Evolutionary conservation across 2,329 filamentous ascomycete species (phyloP), one percentile per base, ranked within the genome.

Genomic region (Curvularia spicifera): DNA sequence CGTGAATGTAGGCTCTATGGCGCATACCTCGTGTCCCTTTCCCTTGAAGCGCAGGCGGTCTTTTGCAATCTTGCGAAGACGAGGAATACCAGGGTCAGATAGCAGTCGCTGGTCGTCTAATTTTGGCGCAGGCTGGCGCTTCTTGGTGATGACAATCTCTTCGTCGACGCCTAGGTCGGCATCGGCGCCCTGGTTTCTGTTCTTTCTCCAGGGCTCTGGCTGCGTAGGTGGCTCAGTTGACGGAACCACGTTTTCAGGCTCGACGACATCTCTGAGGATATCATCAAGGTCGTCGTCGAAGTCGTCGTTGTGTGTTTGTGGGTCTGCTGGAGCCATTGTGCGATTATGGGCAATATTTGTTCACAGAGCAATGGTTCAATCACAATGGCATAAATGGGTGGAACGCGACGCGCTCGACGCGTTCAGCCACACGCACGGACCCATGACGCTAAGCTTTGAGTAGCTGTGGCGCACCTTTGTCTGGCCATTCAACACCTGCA

Each of bases 61-160:
- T 52, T 86, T 87, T 0, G 91, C 88, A 67, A 88, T 87, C 61
- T 83, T 86, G 42, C 90, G 87, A 51, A 99, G 80, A 69, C 89
- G 92, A 1, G 92, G 91, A 59, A 99, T 93, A 0, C 95, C 95
- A 47, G 87, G 85, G 20, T 89, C 84, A 3, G 92, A 95, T 1
- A 98, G 82, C n/a, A 98, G 80, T 64, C 92, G 86, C 9, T 85
- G 80, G 68, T 97, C 92, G 71, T 99, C 93, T 26, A 99, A 84
- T 76, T 97, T 99, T 4, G 94, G 89, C 55, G 87, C 83, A 1
- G 93, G 91, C 61, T 87, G 84, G 35, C 88, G 85, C 68, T 90
- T 90, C 78, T 91, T 97, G 40, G 85, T 86, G 4, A 97, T 84
- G 54, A 91, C 89, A 52, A 99, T 85, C 69, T 96, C 91, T 71